Evolutionary conservation across 306 rosid species (phyloP).

Genomic region (cucumber (Cucumis sativus)): DNA sequence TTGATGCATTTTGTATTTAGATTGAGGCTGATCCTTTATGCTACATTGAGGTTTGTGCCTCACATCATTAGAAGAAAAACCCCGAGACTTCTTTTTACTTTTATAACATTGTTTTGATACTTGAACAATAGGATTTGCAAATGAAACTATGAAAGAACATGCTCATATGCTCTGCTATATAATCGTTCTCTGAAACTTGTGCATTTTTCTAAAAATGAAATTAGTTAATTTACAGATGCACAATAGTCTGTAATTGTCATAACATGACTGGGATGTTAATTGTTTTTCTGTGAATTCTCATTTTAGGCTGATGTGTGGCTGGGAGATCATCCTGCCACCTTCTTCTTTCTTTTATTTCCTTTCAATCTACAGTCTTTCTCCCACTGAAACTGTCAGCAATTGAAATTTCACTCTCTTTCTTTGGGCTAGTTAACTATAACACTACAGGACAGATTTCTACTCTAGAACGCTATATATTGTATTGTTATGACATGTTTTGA

Average conservation of each 20-base stretch:
- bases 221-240: not conserved
- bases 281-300: not conserved
- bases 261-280: not conserved
- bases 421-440: too few relatives aligned
- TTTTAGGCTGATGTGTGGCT: not conserved
- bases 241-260: too few relatives aligned
- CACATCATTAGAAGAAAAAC: not conserved
- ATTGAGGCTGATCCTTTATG: not conserved
- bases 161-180: not conserved
- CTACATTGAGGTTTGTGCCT: not conserved
- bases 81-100: not conserved
- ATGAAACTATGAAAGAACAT: not conserved
- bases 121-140: not conserved
- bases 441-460: too few relatives aligned
- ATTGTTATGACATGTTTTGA: too few relatives aligned
- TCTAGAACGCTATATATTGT: too few relatives aligned
- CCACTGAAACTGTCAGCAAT: too few relatives aligned
- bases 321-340: not conserved
- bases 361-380: too few relatives aligned
- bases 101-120: not conserved
- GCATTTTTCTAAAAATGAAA: not conserved
- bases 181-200: not conserved
- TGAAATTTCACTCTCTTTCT: too few relatives aligned
- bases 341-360: too few relatives aligned
- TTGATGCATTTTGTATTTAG: not conserved